Evolutionary conservation across 371 early-diverging fungal species (phyloP), one percentile per base, ranked within the genome.

Genomic region (Batkoa obscura): DNA sequence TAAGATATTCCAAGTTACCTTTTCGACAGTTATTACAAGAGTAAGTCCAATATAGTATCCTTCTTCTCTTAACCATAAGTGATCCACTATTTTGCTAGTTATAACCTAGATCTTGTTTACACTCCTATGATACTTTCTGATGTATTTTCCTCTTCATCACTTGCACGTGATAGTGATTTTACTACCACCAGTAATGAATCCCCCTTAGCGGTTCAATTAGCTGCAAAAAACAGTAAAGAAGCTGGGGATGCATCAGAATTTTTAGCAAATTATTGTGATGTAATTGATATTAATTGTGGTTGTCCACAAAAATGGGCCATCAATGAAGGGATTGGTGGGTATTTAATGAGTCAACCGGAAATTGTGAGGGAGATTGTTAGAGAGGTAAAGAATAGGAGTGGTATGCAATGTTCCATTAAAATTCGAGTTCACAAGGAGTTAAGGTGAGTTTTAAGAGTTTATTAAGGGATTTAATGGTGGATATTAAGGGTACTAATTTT

Each of bases 81-180:
- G 6, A 35, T 6, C 31, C 3, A 17, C 10, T 2, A 41, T 31
- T 39, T 9, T 36, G 13, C 39, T 42, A 80, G 82, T 50, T 95
- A 94, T 76, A 86, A 83, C 57, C 84, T 84, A 31, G 90, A 96
- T 67, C 69, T 97, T n/a, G 81, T 82, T 0, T 97, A 90, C 62
- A 95, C 97, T 0, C 97, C 98, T 34, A 98, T 98, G 98, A 93
- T 96, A 50, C 72, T 97, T 10, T 87, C 97, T n/a, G 89, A 90
- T 62, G 89, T 88, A 0, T 98, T 94, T 71, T 76, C 80, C 52
- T 74, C 78, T 31, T 88, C 89, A 32, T 73, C 77, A 36, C 76
- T 81, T 59, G 81, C 89, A 10, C 82, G 94, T 12, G 76, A 82
- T 12, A 64, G 71, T 2, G 96, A 94, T 60, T 90, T 84, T 60